phyloP scores from a whole-genome alignment of 495 filamentous ascomycete genomes.

The Cercophora newfieldiana region DNA sequence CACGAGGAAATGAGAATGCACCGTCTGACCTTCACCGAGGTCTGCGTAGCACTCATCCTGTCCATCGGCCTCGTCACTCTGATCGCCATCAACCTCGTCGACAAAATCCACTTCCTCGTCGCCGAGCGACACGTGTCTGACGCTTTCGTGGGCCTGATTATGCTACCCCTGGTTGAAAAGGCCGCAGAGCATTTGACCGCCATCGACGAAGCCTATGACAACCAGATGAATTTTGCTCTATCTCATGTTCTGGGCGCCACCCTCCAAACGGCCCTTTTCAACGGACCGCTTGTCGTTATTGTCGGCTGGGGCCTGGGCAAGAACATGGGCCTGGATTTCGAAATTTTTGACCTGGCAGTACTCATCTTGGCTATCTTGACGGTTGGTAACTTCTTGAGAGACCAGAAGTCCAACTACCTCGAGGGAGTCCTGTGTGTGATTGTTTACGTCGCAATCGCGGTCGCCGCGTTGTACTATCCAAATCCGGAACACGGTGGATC shows the following conservation, averaged over 20 bases:
- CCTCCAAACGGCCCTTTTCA: slow-evolving; percentile 88
- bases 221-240: slow-evolving; percentile 87
- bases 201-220: slow-evolving; percentile 87
- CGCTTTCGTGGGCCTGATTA: slow-evolving; percentile 75
- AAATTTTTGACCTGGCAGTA: slow-evolving; percentile 83
- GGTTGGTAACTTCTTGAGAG: slow-evolving; percentile 76
- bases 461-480: slow-evolving; percentile 63
- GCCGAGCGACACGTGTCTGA: slow-evolving; percentile 63
- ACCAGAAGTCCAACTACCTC: slow-evolving; percentile 78
- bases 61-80: slow-evolving; percentile 74
- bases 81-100: slow-evolving; percentile 79
- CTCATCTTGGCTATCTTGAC: slow-evolving; percentile 86
- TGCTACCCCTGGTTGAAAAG: slow-evolving; percentile 87
- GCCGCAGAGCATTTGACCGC: slow-evolving; percentile 87
- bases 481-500: slow-evolving; percentile 38
- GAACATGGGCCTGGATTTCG: slow-evolving; percentile 79
- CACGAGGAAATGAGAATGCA: slow-evolving; percentile 60
- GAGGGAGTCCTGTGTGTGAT: slow-evolving; percentile 76
- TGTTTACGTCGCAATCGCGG: slow-evolving; percentile 64
- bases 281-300: slow-evolving; percentile 79
- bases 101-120: slow-evolving; percentile 76
- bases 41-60: slow-evolving; percentile 64
- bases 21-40: slow-evolving; percentile 81
- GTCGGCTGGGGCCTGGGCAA: slow-evolving; percentile 78
- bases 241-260: slow-evolving; percentile 85